Evolutionary conservation across 805 yeast species (phyloP).

Genomic region (Candida sonorensis): DNA sequence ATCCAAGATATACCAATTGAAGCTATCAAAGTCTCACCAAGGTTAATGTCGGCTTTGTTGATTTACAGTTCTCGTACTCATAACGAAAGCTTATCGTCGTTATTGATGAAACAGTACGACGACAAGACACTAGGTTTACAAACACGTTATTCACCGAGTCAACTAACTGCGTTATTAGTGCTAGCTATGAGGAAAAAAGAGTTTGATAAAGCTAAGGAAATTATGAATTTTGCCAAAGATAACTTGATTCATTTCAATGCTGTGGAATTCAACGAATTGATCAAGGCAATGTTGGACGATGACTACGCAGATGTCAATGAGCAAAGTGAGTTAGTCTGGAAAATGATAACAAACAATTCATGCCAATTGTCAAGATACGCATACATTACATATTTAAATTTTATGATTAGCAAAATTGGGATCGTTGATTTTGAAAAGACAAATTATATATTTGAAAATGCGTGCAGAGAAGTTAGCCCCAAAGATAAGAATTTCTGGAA

Average conservation of each 20-base stretch:
- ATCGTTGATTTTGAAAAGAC: slow-evolving; percentile 19
- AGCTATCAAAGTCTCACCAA: slow-evolving; percentile 27
- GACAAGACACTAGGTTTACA: slow-evolving; percentile 16
- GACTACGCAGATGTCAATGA: slow-evolving; percentile 6
- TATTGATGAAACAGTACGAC: slow-evolving; percentile 21
- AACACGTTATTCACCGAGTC: slow-evolving; percentile 21
- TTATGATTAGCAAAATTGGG: slow-evolving; percentile 16
- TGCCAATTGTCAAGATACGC: slow-evolving; percentile 20
- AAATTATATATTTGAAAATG: slow-evolving; percentile 17
- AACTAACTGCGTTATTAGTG: slow-evolving; percentile 24
- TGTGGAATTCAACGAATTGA: slow-evolving; percentile 26
- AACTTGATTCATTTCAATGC: slow-evolving; percentile 19
- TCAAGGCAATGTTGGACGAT: slow-evolving; percentile 18
- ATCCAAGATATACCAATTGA: slow-evolving; percentile 27
- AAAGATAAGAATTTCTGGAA: slow-evolving; percentile 24
- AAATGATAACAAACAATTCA: slow-evolving; percentile 15
- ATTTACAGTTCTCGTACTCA: slow-evolving; percentile 22
- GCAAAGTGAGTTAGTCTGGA: slow-evolving; percentile 21
- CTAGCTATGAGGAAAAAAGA: slow-evolving; percentile 21
- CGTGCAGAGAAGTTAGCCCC: slow-evolving; percentile 3
- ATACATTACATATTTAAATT: slow-evolving; percentile 22
- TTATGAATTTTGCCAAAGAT: slow-evolving; percentile 20
- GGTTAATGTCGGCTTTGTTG: slow-evolving; percentile 26
- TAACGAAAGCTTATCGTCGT: slow-evolving; percentile 19
- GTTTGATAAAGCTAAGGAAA: slow-evolving; percentile 23